Conservation (phyloP, 805 yeast genomes). For the Kazachstania kunashirensis region DNA sequence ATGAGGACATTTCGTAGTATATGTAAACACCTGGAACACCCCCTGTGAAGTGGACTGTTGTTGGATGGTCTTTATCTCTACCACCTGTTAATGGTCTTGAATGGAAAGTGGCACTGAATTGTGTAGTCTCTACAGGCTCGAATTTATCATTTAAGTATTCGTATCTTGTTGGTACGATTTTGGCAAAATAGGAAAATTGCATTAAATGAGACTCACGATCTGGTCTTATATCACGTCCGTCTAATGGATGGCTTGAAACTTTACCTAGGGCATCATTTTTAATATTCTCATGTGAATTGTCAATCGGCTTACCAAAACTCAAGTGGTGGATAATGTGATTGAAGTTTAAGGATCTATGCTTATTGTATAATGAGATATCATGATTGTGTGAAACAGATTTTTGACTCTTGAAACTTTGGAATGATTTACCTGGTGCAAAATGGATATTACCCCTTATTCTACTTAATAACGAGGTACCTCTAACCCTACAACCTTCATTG, state of each 20-base stretch:
- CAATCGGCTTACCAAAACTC: slow-evolving; percentile 53
- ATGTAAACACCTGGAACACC: slow-evolving; percentile 88
- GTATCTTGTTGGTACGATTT: slow-evolving; percentile 83
- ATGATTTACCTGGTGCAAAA: slow-evolving; percentile 90
- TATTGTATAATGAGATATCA: slow-evolving; percentile 65
- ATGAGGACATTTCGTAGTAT: slow-evolving; percentile 84
- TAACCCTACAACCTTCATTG: slow-evolving; percentile 79
- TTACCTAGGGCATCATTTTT: slow-evolving; percentile 14
- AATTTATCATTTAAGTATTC: slow-evolving; percentile 44
- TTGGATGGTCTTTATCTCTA: slow-evolving; percentile 81
- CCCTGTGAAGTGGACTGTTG: slow-evolving; percentile 70
- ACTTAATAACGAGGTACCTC: slow-evolving; percentile 70
- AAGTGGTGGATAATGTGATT: slow-evolving; percentile 72
- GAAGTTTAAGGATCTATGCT: slow-evolving; percentile 56
- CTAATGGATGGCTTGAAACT: slow-evolving; percentile 52
- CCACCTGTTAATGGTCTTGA: slow-evolving; percentile 83
- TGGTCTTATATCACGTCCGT: slow-evolving; percentile 35
- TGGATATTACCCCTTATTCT: slow-evolving; percentile 86
- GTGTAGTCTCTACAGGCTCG: slow-evolving; percentile 60
- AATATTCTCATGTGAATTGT: slow-evolving; percentile 1
- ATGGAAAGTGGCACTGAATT: slow-evolving; percentile 80
- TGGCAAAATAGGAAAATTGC: slow-evolving; percentile 67
- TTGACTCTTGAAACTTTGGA: slow-evolving; percentile 34
- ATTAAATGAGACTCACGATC: slow-evolving; percentile 43
- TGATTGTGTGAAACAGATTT: slow-evolving; percentile 53